Conservation (phyloP, 2,329 filamentous ascomycete genomes). For the Microthyrium microscopicum region DNA sequence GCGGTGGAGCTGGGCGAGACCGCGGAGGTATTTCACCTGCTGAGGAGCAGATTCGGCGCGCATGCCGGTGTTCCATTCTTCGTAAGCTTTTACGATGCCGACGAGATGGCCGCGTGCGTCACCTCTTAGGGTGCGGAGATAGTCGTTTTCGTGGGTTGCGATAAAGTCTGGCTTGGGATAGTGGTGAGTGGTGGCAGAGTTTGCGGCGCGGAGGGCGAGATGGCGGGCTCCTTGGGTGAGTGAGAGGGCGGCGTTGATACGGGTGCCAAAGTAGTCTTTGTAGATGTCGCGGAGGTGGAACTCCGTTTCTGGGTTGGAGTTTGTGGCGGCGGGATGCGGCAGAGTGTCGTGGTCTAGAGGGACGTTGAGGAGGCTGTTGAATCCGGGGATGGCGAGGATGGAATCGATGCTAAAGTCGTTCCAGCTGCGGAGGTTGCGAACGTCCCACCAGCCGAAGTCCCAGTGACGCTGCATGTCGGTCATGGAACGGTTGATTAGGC, state of each 20-base stretch:
- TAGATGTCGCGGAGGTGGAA: conserved; percentile 59
- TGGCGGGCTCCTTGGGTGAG: conserved; percentile 55
- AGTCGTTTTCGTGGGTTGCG: conserved; percentile 41
- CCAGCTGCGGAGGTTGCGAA: conserved; percentile 77
- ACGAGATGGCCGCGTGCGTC: conserved; percentile 45
- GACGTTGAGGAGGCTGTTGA: conserved; percentile 54
- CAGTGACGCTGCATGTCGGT: conserved; percentile 44
- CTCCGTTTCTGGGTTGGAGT: conserved; percentile 63
- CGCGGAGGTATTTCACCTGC: conserved; percentile 76
- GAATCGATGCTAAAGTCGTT: conserved; percentile 56
- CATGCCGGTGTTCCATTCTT: conserved; percentile 93
- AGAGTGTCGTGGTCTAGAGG: conserved; percentile 47
- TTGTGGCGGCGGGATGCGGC: conserved; percentile 37
- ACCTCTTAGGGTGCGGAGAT: conserved; percentile 30
- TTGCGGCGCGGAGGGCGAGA: conserved; percentile 32
- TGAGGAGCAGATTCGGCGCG: conserved; percentile 69
- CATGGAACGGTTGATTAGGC: conserved; percentile 63
- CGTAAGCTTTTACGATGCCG: conserved; percentile 79
- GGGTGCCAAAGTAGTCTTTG: conserved; percentile 62
- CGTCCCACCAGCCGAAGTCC: conserved; percentile 96
- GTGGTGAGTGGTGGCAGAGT: conserved; percentile 29
- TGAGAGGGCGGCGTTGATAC: conserved; percentile 70
- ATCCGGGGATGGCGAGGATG: conserved; percentile 54
- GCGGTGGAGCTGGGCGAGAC: conserved; percentile 70
- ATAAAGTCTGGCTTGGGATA: conserved; percentile 45